Conservation (phyloP, 2,329 filamentous ascomycete genomes). For the Fusarium xylarioides region DNA sequence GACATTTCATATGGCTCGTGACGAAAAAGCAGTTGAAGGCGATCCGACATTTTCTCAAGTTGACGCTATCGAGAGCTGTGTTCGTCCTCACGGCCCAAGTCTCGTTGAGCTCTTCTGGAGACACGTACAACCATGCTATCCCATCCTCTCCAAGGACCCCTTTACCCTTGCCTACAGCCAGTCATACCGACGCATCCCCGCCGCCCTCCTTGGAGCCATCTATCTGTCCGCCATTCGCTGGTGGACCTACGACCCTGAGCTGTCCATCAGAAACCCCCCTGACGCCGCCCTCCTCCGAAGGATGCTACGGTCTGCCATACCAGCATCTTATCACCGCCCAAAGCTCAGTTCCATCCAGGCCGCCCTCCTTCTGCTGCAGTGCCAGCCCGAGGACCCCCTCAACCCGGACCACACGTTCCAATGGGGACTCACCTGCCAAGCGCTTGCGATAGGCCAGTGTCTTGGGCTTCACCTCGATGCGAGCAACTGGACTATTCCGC, state of each 20-base stretch:
- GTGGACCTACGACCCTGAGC: slow-evolving; percentile 58
- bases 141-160: slow-evolving; percentile 62
- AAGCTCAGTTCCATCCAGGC: slow-evolving; percentile 45
- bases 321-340: slow-evolving; percentile 44
- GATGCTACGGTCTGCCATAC: slow-evolving; percentile 39
- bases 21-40: slow-evolving; percentile 43
- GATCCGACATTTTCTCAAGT: slow-evolving; percentile 38
- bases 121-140: slow-evolving; percentile 63
- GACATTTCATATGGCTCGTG: slow-evolving; percentile 47
- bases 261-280: slow-evolving; percentile 42
- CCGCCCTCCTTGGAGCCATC: slow-evolving; percentile 62
- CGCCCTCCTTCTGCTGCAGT: slow-evolving; percentile 42
- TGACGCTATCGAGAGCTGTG: slow-evolving; percentile 64
- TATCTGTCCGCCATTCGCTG: slow-evolving; percentile 65
- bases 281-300: slow-evolving; percentile 37
- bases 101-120: slow-evolving; percentile 71
- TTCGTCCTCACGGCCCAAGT: slow-evolving; percentile 66
- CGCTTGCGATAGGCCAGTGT: slow-evolving; percentile 60
- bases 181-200: slow-evolving; percentile 61
- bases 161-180: slow-evolving; percentile 62
- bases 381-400: slow-evolving; percentile 46
- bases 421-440: slow-evolving; percentile 54
- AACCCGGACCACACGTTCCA: slow-evolving; percentile 48
- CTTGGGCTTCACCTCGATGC: slow-evolving; percentile 66
- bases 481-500: slow-evolving; percentile 64